These are phyloP conservation scores for Fusarium beomiforme DNA, from an alignment of 2,329 filamentous ascomycete species.

Conservation along the genomic window DNA sequence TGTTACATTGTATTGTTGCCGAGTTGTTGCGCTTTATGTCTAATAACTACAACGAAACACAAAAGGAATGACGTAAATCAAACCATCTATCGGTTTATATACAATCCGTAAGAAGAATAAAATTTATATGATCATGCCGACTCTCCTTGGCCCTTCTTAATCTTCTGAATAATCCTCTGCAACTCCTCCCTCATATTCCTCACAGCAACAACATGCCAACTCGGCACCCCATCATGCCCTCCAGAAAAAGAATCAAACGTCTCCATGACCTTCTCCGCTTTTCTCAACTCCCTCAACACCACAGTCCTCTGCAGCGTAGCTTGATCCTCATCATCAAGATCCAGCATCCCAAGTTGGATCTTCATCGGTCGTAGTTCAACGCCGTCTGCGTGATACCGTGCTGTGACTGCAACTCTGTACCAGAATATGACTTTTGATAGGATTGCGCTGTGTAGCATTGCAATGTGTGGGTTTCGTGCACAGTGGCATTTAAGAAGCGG, in stretches of 20 bases:
- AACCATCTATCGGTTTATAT: background rate
- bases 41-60: rapidly evolving
- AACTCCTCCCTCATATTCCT: constrained; percentile 19
- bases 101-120: rapidly evolving
- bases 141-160: constrained; percentile 10
- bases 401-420: constrained; percentile 13
- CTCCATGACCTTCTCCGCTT: constrained; percentile 17
- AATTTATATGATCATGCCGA: background rate
- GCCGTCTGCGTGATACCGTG: background rate
- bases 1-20: background rate
- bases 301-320: constrained; percentile 7
- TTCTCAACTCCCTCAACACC: constrained; percentile 6
- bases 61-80: background rate
- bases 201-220: constrained; percentile 15
- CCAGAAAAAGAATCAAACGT: constrained; percentile 10
- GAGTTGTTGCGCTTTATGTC: background rate
- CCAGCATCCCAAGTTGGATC: constrained; percentile 19
- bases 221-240: background rate
- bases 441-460: constrained; percentile 23
- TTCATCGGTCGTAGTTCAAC: constrained; percentile 13
- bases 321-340: constrained; percentile 27
- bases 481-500: constrained; percentile 19
- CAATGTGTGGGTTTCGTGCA: constrained; percentile 2
- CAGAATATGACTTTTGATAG: constrained; percentile 26
- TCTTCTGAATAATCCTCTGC: constrained; percentile 14